These are phyloP conservation scores for maize (Zea mays) DNA, from an alignment of 176 grass and related monocot species.

Conservation along the genomic window DNA sequence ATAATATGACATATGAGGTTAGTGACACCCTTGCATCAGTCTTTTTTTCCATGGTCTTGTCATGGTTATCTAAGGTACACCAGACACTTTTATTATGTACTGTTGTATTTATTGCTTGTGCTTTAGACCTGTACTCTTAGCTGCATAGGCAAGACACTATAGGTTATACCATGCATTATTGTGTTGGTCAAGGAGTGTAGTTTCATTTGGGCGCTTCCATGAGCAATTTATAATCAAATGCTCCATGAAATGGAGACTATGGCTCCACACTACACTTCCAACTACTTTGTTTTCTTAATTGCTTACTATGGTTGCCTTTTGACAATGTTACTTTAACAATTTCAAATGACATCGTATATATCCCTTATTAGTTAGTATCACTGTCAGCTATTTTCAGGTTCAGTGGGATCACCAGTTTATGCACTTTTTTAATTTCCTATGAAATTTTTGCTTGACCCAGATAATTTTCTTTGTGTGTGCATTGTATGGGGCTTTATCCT, in stretches of 20 bases:
- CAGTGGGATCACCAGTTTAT: background rate
- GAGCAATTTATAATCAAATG: background rate
- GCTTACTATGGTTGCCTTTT: conserved; percentile 1
- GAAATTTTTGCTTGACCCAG: background rate
- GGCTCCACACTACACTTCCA: background rate
- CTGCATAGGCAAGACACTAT: conserved; percentile 11
- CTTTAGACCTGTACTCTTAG: background rate
- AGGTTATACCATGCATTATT: conserved; percentile 12
- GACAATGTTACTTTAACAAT: conserved; percentile 13
- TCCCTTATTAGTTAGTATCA: background rate
- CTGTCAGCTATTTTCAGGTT: background rate
- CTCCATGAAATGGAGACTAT: conserved; percentile 4
- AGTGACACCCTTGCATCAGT: conserved; percentile 30
- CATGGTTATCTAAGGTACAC: conserved; percentile 21
- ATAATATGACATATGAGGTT: conserved; percentile 99
- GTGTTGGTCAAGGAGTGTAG: background rate
- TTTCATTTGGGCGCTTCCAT: too few species aligned
- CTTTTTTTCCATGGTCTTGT: background rate
- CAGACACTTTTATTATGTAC: conserved; percentile 10
- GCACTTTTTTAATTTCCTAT: background rate
- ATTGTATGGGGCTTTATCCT: background rate
- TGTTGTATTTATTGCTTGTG: background rate
- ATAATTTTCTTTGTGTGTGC: background rate
- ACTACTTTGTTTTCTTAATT: background rate
- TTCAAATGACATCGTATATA: conserved; percentile 3